Evolutionary conservation across 306 rosid genomes (phyloP), one percentile per base, ranked within the genome.

Genomic region (Casuarina cunninghamiana): DNA sequence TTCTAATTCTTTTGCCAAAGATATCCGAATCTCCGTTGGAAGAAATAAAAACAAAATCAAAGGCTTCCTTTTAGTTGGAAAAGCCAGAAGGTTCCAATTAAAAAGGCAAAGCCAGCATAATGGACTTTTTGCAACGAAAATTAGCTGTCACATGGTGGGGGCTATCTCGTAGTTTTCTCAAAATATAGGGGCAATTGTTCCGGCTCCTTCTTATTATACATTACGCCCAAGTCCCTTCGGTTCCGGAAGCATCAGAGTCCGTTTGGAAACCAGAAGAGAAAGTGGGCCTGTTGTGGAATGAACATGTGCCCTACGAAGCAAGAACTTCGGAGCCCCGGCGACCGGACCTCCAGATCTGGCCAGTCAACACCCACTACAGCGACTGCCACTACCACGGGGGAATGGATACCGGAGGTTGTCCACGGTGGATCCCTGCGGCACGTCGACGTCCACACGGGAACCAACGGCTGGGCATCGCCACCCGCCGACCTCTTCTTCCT

Each of bases 391-490:
- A 49, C 49, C 6, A 50, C 38, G 26, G 62, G 48, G 10, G 84
- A 89, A 17, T 94, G 97, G 98, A 83, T 85, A 35, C 71, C 90
- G 53, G 89, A 90, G 7, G 10, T 91, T 4, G 70, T 90, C 79
- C 69, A 83, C 76, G 87, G 94, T 1, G 97, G 98, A 81, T 80
- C 97, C 67, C 88, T 94, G 6, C 92, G 85, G 74, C 87, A 10
- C 38, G 97, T 94, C 42, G 97, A 92, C 86, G 90, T 89, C 42
- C 61, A 81, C 16, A 76, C 89, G 3, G 97, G 98, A 13, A 85
- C 79, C 72, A 88, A 94, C 79, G 98, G 98, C 79, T 94, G 98
- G 98, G 94, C 97, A 1, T 89, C 98, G 0, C 98, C 98, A 0
- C 97, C 97, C 3, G 96, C 93, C 65, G 88, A 92, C 75, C 83